Evolutionary conservation across 352 stramenopile genomes (phyloP).

Genomic region (Globisporangium megalacanthum): DNA sequence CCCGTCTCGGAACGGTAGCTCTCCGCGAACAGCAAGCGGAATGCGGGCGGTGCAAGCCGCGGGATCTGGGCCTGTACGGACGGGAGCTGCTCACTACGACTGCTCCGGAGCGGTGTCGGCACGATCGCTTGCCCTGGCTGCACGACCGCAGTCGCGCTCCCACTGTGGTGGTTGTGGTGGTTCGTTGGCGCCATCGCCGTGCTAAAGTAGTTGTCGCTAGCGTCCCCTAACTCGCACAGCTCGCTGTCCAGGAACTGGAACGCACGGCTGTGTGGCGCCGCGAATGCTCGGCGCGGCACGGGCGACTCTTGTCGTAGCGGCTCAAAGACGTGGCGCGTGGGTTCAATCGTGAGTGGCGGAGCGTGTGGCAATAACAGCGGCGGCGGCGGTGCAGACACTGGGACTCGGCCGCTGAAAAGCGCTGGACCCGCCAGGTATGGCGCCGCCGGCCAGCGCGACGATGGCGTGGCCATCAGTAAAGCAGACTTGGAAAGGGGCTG

Average conservation of each 20-base stretch:
- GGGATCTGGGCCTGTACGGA: neutral
- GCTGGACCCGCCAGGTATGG: neutral
- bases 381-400: neutral
- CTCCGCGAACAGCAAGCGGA: neutral
- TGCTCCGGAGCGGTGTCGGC: neutral
- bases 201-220: neutral
- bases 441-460: neutral
- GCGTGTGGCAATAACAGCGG: neutral
- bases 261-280: neutral
- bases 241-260: neutral
- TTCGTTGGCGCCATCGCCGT: neutral
- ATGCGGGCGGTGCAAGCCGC: neutral
- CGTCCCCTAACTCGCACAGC: neutral
- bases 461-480: neutral
- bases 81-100: neutral
- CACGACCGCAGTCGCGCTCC: neutral
- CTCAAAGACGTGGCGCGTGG: neutral
- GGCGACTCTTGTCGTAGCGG: neutral
- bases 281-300: neutral
- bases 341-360: neutral
- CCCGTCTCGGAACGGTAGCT: neutral
- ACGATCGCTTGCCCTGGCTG: neutral
- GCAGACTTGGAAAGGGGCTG: neutral
- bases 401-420: neutral
- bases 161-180: no score